phyloP scores from a whole-genome alignment of 495 filamentous ascomycete genomes.

The Hyaloscypha hepaticicola region DNA sequence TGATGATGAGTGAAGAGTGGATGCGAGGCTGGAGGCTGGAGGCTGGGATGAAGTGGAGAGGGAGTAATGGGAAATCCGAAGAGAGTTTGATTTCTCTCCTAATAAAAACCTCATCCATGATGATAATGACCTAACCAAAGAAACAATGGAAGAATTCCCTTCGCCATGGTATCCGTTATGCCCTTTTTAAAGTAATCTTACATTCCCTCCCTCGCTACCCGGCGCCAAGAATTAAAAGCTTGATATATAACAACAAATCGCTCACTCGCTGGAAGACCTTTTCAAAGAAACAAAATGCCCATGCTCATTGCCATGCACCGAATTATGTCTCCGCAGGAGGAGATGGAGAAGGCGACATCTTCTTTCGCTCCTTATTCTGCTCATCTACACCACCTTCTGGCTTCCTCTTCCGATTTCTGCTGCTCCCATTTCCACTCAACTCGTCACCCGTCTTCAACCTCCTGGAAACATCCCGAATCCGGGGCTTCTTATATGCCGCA shows the following conservation, averaged over 20 bases:
- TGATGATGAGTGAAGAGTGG: not conserved
- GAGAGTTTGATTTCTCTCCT: not conserved
- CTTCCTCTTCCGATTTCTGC: not conserved
- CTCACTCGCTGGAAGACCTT: not conserved
- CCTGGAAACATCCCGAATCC: not conserved
- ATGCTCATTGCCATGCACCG: not conserved
- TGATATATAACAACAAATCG: not conserved
- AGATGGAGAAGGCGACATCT: not conserved
- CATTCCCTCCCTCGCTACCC: not conserved
- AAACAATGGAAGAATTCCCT: not conserved
- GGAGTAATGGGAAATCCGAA: not conserved
- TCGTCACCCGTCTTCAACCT: not conserved
- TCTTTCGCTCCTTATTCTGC: not conserved
- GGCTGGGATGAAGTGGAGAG: not conserved
- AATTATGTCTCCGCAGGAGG: not conserved
- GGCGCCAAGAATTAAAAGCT: not conserved
- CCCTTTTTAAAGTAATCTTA: not conserved
- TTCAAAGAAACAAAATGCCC: not conserved
- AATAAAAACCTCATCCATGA: not conserved
- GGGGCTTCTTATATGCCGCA: too few relatives aligned
- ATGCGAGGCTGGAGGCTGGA: not conserved
- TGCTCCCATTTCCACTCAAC: not conserved
- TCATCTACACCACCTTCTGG: not conserved
- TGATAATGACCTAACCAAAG: not conserved
- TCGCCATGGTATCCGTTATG: not conserved